A percentile compares a stretch with the other conserved stretches of the same genome.
These are phyloP conservation scores for Hyphodiscus hymeniophilus DNA, from an alignment of 495 filamentous ascomycete genomes.

Conservation along the genomic window DNA sequence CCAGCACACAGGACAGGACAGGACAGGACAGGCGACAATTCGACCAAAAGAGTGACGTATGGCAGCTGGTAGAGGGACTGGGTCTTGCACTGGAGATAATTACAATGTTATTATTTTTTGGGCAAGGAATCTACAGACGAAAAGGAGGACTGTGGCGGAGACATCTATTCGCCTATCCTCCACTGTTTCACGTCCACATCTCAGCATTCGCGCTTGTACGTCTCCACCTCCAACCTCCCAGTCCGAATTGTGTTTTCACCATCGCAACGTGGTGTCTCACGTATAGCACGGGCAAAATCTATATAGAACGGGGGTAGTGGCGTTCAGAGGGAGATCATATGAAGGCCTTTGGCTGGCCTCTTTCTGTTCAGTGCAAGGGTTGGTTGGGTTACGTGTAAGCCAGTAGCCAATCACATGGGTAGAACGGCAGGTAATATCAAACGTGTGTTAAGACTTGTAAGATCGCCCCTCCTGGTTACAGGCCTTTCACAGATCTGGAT, in stretches of 20 bases:
- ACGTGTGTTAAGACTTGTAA: background rate
- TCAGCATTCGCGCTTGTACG: background rate
- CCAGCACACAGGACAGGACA: conserved; percentile 11
- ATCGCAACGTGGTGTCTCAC: background rate
- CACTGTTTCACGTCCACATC: background rate
- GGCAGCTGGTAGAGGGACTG: background rate
- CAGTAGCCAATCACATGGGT: background rate
- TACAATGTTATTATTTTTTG: background rate
- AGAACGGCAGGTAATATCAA: background rate
- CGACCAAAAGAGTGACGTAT: conserved; percentile 18
- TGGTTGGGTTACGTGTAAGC: too few species aligned
- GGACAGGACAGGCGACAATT: background rate
- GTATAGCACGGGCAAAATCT: background rate
- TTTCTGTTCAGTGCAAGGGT: background rate
- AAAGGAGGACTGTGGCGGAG: background rate
- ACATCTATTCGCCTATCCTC: background rate
- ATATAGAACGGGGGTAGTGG: background rate
- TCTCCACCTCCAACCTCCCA: background rate
- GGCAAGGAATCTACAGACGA: background rate
- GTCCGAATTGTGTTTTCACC: background rate
- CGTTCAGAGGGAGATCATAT: background rate
- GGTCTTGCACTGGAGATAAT: background rate
- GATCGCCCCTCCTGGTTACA: background rate
- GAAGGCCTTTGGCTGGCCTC: background rate
- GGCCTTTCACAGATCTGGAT: too few species aligned